These are phyloP conservation scores for Mortierella sp. DNA, from an alignment of 371 early-diverging fungal species.

Conservation along the genomic window DNA sequence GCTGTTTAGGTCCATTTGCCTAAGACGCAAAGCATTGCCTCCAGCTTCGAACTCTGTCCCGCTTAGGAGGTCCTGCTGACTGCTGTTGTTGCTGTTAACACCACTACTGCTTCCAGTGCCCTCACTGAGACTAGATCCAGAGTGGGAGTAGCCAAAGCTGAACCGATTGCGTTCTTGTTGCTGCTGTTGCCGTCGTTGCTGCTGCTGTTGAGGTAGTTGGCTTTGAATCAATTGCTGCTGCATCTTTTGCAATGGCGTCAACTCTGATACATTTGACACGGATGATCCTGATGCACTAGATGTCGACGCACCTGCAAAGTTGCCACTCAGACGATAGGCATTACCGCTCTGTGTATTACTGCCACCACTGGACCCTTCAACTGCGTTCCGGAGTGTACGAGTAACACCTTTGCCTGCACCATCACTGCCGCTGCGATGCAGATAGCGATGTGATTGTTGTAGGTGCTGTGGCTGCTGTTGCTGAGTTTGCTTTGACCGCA, in stretches of 20 bases:
- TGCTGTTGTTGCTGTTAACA: conserved; percentile 38
- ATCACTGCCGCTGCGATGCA: conserved; percentile 42
- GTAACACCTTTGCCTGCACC: conserved; percentile 15
- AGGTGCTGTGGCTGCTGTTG: conserved; percentile 15
- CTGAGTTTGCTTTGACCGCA: neutral
- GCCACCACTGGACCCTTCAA: neutral
- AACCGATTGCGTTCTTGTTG: conserved; percentile 21
- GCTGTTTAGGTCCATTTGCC: conserved; percentile 19
- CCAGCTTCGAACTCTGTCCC: conserved; percentile 21
- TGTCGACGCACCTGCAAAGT: neutral
- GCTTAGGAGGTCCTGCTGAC: conserved; percentile 21
- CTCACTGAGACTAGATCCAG: conserved; percentile 25
- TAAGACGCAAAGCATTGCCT: conserved; percentile 5
- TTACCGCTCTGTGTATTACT: neutral
- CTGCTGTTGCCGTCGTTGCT: conserved; percentile 19
- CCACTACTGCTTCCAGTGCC: conserved; percentile 24
- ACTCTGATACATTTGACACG: neutral
- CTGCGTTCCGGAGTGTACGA: conserved; percentile 1
- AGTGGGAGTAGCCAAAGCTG: conserved; percentile 49
- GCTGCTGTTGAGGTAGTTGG: conserved; percentile 24
- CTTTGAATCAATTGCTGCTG: conserved; percentile 43
- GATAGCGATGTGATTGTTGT: conserved; percentile 27
- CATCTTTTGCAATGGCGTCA: conserved; percentile 49
- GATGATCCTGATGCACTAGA: neutral
- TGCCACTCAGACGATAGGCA: conserved; percentile 1